Base-by-base conservation (phyloP, 2,329 filamentous ascomycete species). In the Claviceps pazoutovae region DNA sequence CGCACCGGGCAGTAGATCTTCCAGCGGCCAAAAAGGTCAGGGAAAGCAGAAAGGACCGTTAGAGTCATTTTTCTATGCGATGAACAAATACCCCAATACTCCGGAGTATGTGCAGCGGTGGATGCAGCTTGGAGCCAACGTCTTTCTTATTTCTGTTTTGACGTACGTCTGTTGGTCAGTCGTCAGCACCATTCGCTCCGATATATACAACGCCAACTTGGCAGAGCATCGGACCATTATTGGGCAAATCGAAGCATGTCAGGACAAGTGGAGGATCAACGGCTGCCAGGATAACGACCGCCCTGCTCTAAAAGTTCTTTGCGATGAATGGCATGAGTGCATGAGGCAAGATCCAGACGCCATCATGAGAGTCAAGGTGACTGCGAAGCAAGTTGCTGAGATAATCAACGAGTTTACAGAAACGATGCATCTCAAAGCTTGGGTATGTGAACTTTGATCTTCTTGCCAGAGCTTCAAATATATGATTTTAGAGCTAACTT, bases 321-420 rank as follows among this genome's bases (percentile, higher is more conserved):
- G 93, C 65, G 78, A 82, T 37, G 79, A 83, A 55, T 97, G 91
- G 91, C 82, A 84, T 56, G 73, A 80, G 36, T 97, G 93, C 68
- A 95, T 95, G 88, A 82, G 83, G 57, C 80, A 84, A 57, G 87
- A 96, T 61, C 83, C 89, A 0, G 75, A 82, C 45, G 80, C 81
- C 52, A 81, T 95, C 52, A 89, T 87, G 58, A 76, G 84, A 39
- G 84, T 91, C 43, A 84, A 83, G 60, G 81, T 95, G 41, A 88
- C 85, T 17, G 90, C 88, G 5, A 84, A 87, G 62, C 93, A 90
- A 26, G 86, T 96, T 63, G 91, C 91, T 1, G 82, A 88, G 62
- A 95, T 98, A 42, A 84, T 97, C 67, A 96, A 97, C 64, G 84
- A 85, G 61, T 96, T 97, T 65, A 83, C 95, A 4, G 88, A 95